Conservation (phyloP, 371 early-diverging fungal species). For the Mycotypha africana region DNA sequence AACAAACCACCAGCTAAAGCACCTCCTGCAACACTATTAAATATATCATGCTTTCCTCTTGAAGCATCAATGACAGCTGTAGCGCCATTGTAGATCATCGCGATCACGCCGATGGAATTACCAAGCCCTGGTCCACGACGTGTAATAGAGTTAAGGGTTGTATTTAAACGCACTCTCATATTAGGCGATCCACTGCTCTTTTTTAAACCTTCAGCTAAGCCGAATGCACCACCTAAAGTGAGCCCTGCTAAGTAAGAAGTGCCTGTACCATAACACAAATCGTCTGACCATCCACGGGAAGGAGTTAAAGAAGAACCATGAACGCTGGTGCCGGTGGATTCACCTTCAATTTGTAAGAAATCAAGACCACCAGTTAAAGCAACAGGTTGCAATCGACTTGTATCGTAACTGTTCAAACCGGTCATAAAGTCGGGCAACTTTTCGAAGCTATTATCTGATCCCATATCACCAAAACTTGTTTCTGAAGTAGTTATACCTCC, state of each 20-base stretch:
- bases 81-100: conserved; percentile 76
- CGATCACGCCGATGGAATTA: conserved; percentile 79
- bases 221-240: conserved; percentile 77
- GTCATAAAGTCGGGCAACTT: conserved; percentile 55
- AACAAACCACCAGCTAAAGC: conserved; percentile 75
- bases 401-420: conserved; percentile 41
- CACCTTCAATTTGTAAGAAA: conserved; percentile 54
- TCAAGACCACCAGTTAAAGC: conserved; percentile 58
- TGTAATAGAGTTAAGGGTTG: conserved; percentile 79
- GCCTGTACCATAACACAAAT: conserved; percentile 86
- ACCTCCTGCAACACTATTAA: conserved; percentile 68
- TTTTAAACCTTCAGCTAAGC: conserved; percentile 72
- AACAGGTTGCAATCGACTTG: conserved; percentile 53
- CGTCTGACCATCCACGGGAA: conserved; percentile 77
- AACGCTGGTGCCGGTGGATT: conserved; percentile 13
- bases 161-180: conserved; percentile 72
- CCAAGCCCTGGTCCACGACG: conserved; percentile 85
- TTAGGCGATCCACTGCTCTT: conserved; percentile 54
- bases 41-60: conserved; percentile 61
- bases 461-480: conserved; percentile 7
- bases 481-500: no score
- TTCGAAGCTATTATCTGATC: conserved; percentile 35
- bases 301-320: conserved; percentile 53
- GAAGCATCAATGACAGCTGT: conserved; percentile 62
- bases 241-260: conserved; percentile 75